phyloP scores from a whole-genome alignment of 73 alveolate species.

The Stentor roeselii region DNA sequence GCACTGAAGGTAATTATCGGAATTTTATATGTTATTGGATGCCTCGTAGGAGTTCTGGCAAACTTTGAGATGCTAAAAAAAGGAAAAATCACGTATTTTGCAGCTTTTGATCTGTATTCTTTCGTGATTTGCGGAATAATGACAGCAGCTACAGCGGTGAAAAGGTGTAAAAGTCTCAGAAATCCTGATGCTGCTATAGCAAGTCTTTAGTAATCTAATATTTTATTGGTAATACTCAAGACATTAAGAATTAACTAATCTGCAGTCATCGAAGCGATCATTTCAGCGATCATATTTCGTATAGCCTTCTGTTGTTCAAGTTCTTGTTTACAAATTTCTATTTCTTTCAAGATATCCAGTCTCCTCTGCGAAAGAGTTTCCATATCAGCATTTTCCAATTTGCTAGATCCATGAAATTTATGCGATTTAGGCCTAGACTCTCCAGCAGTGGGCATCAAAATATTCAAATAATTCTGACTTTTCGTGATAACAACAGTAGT shows the following conservation, averaged over 20 bases:
- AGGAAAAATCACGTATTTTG: background rate
- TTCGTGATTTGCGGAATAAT: background rate
- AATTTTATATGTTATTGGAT: background rate
- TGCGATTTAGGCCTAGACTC: background rate
- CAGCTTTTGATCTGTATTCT: background rate
- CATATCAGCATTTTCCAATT: background rate
- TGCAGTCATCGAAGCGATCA: constrained; percentile 9
- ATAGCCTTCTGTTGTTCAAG: background rate
- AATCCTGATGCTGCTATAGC: background rate
- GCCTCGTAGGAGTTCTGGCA: background rate
- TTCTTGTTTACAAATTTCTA: constrained; percentile 1
- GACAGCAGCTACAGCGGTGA: background rate
- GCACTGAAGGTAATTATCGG: background rate
- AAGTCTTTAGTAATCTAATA: background rate
- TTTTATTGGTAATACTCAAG: no score
- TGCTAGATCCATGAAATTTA: background rate
- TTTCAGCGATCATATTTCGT: background rate
- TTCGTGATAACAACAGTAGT: background rate
- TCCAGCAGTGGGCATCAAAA: background rate
- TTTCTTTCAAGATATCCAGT: background rate
- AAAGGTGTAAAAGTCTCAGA: background rate
- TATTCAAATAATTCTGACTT: background rate
- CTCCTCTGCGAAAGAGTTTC: background rate
- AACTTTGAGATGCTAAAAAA: background rate
- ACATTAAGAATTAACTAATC: no score